Base-by-base conservation (phyloP, 805 yeast species). In the Monosporozyma siamensis region DNA sequence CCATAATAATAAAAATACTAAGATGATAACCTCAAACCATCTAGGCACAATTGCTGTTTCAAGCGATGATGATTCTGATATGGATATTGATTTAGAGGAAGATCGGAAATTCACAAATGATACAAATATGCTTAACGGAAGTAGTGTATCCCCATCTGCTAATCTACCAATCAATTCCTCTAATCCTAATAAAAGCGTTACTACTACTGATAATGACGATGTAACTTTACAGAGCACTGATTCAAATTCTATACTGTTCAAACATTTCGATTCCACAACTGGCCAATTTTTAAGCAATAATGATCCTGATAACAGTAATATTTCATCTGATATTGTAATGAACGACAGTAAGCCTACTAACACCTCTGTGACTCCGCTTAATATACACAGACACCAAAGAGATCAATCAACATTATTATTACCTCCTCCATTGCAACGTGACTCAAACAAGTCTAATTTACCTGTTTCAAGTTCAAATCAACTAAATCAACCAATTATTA, bases 201-300 rank as follows among this genome's bases (percentile, higher is more conserved):
- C 9, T 22, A 31, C 20, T 9, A 12, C 17, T 7, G 18, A n/a
- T 12, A 23, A 18, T 21, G 20, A 18, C n/a, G n/a, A n/a, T n/a
- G n/a, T n/a, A n/a, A n/a, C n/a, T n/a, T n/a, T n/a, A n/a, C n/a
- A n/a, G n/a, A n/a, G n/a, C n/a, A n/a, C n/a, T 4, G 25, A 25
- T 17, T 22, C 32, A 20, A 26, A 27, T 5, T 38, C 15, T n/a
- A 39, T 17, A 18, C 27, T 60, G 8, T 60, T 60, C 44, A 60
- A 60, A 44, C 61, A 55, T 27, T 60, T 60, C 34, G 61, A 60
- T 43, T 45, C 54, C 3, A 53, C 51, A 41, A 59, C 63, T 3
- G 64, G 64, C 6, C 59, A 55, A 27, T 60, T 60, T 45, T 32
- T 58, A 38, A 44, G 52, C 27, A 29, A 17, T 11, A 32, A 32